Conservation (phyloP, 2,329 filamentous ascomycete species). For the Calonectria pseudoreteaudii region DNA sequence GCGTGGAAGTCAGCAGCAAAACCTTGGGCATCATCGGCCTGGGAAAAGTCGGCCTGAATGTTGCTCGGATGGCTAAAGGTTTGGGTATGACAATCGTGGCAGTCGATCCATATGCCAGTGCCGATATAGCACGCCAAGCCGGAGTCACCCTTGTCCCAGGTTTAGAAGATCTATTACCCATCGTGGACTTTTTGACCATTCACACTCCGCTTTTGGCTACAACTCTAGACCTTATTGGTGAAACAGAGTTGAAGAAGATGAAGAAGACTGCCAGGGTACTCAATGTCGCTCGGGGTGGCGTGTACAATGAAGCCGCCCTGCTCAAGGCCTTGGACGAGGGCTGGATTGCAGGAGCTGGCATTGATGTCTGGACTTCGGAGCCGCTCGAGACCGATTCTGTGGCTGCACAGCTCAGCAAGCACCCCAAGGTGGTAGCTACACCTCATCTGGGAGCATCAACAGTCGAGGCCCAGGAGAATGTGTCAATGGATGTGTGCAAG, state of each 20-base stretch:
- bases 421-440: constrained; percentile 80
- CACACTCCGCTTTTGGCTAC: constrained; percentile 84
- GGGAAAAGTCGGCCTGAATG: constrained; percentile 86
- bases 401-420: constrained; percentile 72
- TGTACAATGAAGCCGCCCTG: constrained; percentile 81
- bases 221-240: constrained; percentile 79
- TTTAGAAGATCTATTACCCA: constrained; percentile 70
- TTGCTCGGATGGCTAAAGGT: constrained; percentile 82
- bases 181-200: constrained; percentile 82
- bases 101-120: constrained; percentile 82
- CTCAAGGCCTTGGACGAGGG: constrained; percentile 77
- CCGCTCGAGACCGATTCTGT: constrained; percentile 68
- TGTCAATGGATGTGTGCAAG: constrained; percentile 84
- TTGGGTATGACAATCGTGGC: constrained; percentile 82
- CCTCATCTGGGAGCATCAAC: constrained; percentile 86
- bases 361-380: constrained; percentile 85
- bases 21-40: constrained; percentile 81
- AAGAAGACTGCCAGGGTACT: constrained; percentile 79
- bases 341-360: constrained; percentile 79
- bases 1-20: constrained; percentile 83
- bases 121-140: constrained; percentile 75
- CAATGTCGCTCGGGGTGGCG: constrained; percentile 84
- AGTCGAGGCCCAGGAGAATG: constrained; percentile 86
- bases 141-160: constrained; percentile 72
- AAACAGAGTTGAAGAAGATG: constrained; percentile 76